Base-by-base conservation (phyloP, 1,139 yeast genomes). In the Waltiozyma sp. region DNA sequence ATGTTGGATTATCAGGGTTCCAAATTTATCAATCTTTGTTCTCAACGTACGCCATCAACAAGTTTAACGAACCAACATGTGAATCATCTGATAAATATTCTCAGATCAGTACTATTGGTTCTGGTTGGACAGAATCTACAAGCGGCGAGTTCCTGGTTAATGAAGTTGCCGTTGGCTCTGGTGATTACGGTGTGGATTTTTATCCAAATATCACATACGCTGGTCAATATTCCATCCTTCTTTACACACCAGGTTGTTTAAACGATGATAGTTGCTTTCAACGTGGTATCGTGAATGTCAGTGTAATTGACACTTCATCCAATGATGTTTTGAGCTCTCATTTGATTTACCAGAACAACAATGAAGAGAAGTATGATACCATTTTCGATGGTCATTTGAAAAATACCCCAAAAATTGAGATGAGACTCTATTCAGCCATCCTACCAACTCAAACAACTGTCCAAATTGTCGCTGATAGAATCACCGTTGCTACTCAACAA, bases 161-260 rank as follows among this genome's bases (percentile, higher is more conserved):
- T 18, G 45, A 54, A 16, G 50, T 66, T 2, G 40, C 52, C 7
- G 64, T 60, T 38, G 55, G 63, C 2, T 39, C 59, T 3, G 64
- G 68, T 5, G 55, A 65, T 26, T 65, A 72, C 3, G 72, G 73
- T 18, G 79, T 86, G 14, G 66, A 72, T 1, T 79, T 82, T 56
- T 69, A 70, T 48, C 91, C 96, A 9, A 80, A 83, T 49, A 73
- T 88, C 19, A 69, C 86, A 0, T 73, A 77, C 48, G 68, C 86
- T 0, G 97, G 96, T 11, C 70, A 77, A 49, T 91, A 87, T 59
- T 69, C 87, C 0, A 68, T 91, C 31, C 66, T 77, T 43, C 55
- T 89, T 45, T 78, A 74, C 51, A 91, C 98, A 0, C 96, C 96
- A 0, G 97, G 98, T 0, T 91, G 99, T 63, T 48, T 64, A 2